Base-by-base conservation (phyloP, 2,329 filamentous ascomycete genomes). In the Aspergillus neoniger region DNA sequence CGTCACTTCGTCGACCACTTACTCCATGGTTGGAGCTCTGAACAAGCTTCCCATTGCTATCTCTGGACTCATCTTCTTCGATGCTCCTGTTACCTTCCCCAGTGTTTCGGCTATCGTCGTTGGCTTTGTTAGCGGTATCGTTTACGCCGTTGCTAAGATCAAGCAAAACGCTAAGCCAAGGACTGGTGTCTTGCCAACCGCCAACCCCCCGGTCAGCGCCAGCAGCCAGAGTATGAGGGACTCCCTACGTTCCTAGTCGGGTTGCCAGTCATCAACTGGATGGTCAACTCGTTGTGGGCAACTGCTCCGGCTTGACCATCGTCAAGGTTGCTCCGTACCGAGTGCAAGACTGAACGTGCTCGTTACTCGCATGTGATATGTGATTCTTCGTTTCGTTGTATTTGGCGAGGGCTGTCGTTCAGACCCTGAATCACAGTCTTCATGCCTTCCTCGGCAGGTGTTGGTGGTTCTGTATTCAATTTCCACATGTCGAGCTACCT, bases 31-130 rank as follows among this genome's bases (percentile, higher is more conserved):
- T 59, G 95, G 95, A 64, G 92, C 94, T 17, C 84, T 99, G 72
- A 99, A 99, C 85, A 99, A 99, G 84, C 88, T 99, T 32, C 95
- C 95, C 44, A 93, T 99, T 69, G 95, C 95, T 58, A 77, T 99
- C 67, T 94, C 90, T 65, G 95, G 95, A 28, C 85, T 99, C 43
- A 79, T 99, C 70, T 99, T 99, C 85, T 99, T 99, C 79, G 87
- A 95, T 64, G 93, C 93, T 0, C 93, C 95, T 0, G 90, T 96
- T 69, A 98, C 95, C 0, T 85, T 97, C 63, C 92, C 92, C 69
- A 95, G 91, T 73, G 91, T 96, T 10, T 91, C 91, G 21, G 95
- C 95, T 69, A 98, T 99, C 72, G 83, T 88, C 63, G 85, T 99
- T 61, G 95, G 94, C 38, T 98, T 97, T 77, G 79, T 98, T 69